phyloP scores from a whole-genome alignment of 768 basidiomycete genomes.

The Peribolospora kevripleyi region DNA sequence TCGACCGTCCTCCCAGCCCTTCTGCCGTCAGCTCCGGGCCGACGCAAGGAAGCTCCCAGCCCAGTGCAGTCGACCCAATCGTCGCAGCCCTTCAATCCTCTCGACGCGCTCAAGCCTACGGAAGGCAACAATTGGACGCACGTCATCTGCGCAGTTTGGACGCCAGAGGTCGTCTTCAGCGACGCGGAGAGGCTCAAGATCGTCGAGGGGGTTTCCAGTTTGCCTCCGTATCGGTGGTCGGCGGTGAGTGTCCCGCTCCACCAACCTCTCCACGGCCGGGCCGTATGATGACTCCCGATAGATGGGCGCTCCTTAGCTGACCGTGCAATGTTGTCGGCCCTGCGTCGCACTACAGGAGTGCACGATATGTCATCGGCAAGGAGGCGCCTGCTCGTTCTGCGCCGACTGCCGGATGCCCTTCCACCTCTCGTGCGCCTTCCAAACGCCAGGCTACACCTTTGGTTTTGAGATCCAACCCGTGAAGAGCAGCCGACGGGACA shows the following conservation, averaged over 20 bases:
- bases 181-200: constrained; percentile 45
- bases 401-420: constrained; percentile 54
- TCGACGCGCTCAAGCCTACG: constrained; percentile 70
- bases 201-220: constrained; percentile 64
- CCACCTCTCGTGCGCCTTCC: constrained; percentile 81
- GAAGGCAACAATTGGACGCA: constrained; percentile 63
- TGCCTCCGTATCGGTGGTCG: constrained; percentile 43
- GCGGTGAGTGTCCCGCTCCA: constrained; percentile 28
- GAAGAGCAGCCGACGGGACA: constrained; percentile 8
- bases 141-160: neutral
- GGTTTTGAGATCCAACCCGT: constrained; percentile 81
- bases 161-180: constrained; percentile 29
- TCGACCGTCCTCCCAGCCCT: too few relatives aligned
- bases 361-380: constrained; percentile 31
- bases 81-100: constrained; percentile 12
- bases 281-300: constrained; percentile 3
- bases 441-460: constrained; percentile 43
- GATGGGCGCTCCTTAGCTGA: too few relatives aligned
- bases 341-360: too few relatives aligned
- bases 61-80: neutral
- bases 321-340: too few relatives aligned
- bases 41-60: constrained; percentile 11
- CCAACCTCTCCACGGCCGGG: neutral
- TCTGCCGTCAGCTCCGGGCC: constrained; percentile 26
- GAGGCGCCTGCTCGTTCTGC: constrained; percentile 64